Base-by-base conservation (phyloP, 2,329 filamentous ascomycete genomes). In the Cadophora malorum region DNA sequence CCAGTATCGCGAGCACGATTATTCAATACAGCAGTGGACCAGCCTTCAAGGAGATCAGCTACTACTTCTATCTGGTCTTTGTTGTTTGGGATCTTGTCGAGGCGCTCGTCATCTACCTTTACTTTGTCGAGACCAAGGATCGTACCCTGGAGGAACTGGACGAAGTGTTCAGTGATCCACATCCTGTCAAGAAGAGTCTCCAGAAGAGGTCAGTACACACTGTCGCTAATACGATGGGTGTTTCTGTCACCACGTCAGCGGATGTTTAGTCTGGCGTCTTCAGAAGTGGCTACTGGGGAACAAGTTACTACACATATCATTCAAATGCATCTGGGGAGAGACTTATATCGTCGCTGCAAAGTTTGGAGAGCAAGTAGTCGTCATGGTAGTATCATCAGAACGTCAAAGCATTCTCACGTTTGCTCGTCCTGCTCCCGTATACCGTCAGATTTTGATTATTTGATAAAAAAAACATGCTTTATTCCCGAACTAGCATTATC, bases 111-210 rank as follows among this genome's bases (percentile, higher is more conserved):
- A 81, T 85, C 5, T 86, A 80, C 73, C 83, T 84, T 72, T 83
- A 80, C 66, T 78, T 87, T 6, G 85, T 85, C 0, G 85, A 87
- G 73, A 88, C 85, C 2, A 87, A 86, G 74, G 83, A 83, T 35
- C 79, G 83, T 16, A 84, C 83, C 2, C 78, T 87, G 6, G 85
- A 87, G 73, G 83, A 83, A 53, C 83, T 87, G 78, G 84, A 86
- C 67, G 79, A 80, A 5, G 79, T 87, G 3, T 87, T 87, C 83
- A 82, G 79, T n/a, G 80, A 81, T 0, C 78, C 74, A 1, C 80
- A 83, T 71, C 82, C 83, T 0, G 82, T 84, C 19, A 81, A 80
- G 75, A 74, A 71, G 64, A 76, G 74, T 70, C 65, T 76, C 28
- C 67, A 76, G 53, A 75, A 73, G 64, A 70, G 82, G 63, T 79